Evolutionary conservation across 345 rosid genomes (phyloP), one percentile per base, ranked within the genome.

Genomic region (Gossypium raimondii): DNA sequence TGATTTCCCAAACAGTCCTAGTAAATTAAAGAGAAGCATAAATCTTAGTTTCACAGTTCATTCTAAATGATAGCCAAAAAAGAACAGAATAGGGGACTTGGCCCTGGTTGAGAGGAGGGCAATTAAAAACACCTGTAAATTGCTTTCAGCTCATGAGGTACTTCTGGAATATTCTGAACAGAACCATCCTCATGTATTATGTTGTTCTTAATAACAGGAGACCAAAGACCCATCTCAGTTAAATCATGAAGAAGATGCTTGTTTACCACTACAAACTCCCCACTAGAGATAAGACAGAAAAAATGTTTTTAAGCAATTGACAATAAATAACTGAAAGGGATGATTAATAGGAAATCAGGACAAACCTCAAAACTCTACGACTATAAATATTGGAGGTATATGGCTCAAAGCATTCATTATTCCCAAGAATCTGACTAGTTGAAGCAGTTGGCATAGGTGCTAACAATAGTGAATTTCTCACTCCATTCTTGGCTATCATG

Each of bases 361-460:
- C 58, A 78, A 78, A 92, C 97, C 97, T 92, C 73, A 91, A 79
- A 78, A 93, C 98, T 84, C 98, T 88, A 47, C 98, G 97, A 67
- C 92, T 93, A 62, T 93, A 93, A 27, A 91, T 93, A 81, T 93
- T 91, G 64, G 98, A 93, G 44, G 98, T 93, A 79, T 91, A 93
- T 17, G 98, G 98, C 85, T 91, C 97, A 79, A 93, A 93, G 83
- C 98, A 93, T 78, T 93, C 98, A 73, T 91, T 93, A 73, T 93
- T 93, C 76, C 98, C 98, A 72, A 93, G 98, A 83, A 93, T 93
- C 82, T 93, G 98, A 78, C 98, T 93, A 58, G 98, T 93, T 44
- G 98, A 93, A 75, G 97, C 98, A 77, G 98, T 93, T 1, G 98
- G 98, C 98, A 93, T 93, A 52, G 98, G 98, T 43, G 98, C 93